A percentile compares a stretch with the other conserved stretches of the same genome.
Evolutionary conservation across 345 rosid genomes (phyloP).

Genomic region (Arabis hirsuta): DNA sequence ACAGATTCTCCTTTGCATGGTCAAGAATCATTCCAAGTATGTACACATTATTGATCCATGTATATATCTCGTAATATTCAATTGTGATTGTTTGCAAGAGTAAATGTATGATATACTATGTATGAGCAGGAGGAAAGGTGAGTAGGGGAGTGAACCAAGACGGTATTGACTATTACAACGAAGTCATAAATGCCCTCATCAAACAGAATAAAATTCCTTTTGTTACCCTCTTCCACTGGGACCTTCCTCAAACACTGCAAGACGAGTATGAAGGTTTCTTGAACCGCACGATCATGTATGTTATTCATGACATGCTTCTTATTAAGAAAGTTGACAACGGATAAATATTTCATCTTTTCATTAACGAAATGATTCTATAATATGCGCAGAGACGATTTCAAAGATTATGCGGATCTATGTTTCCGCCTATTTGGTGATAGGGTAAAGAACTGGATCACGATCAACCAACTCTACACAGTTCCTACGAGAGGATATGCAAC

Average conservation of each 20-base stretch:
- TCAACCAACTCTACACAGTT: conserved; percentile 47
- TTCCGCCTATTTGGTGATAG: conserved; percentile 47
- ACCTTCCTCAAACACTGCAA: conserved; percentile 55
- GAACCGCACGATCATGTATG: conserved; percentile 49
- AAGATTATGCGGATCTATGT: conserved; percentile 47
- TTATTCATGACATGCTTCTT: not conserved
- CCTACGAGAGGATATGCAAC: conserved; percentile 38
- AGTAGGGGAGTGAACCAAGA: conserved; percentile 47
- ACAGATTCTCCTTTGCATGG: conserved; percentile 46
- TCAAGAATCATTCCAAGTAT: conserved; percentile 41
- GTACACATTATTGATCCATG: not conserved
- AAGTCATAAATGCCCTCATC: conserved; percentile 50
- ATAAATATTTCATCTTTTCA: not conserved
- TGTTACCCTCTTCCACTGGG: conserved; percentile 56
- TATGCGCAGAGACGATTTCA: conserved; percentile 46
- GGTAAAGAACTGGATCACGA: conserved; percentile 54
- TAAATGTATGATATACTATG: not conserved
- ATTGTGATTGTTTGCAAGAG: not conserved
- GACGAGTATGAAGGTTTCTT: conserved; percentile 55
- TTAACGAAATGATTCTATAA: not conserved
- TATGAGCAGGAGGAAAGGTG: conserved; percentile 45
- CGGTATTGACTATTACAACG: conserved; percentile 50
- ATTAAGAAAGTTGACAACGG: not conserved
- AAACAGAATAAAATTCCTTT: conserved; percentile 45
- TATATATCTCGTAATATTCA: not conserved